Percentiles rank a stretch among this genome's conserved stretches.
Conservation (phyloP, 2,329 filamentous ascomycete species). For the Botrytis aclada region DNA sequence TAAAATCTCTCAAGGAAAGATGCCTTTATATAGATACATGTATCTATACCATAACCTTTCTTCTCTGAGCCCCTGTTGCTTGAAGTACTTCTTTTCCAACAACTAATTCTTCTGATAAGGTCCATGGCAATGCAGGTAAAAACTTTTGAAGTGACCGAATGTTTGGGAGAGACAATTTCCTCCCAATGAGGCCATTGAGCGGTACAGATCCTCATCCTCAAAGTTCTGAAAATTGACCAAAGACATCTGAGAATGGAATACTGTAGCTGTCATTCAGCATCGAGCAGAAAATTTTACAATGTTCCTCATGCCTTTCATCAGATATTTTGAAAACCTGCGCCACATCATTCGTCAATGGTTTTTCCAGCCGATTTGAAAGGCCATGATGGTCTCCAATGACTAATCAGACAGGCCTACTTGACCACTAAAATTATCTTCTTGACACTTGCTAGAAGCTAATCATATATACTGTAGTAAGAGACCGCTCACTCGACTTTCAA, state of each 20-base stretch:
- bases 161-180: fast-evolving
- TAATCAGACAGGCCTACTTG: background rate
- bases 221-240: background rate
- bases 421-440: background rate
- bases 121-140: background rate
- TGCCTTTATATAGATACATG: background rate
- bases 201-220: background rate
- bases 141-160: background rate
- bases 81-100: background rate
- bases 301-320: background rate
- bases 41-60: too few relatives aligned
- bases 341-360: background rate
- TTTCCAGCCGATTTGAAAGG: background rate
- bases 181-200: background rate
- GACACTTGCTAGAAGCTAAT: background rate
- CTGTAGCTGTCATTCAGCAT: background rate
- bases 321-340: background rate
- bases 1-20: background rate
- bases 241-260: background rate
- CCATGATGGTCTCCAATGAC: background rate
- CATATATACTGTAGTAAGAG: background rate
- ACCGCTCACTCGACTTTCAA: background rate
- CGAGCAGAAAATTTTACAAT: too few relatives aligned
- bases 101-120: background rate
- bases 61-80: background rate